phyloP scores from a whole-genome alignment of 345 rosid species.

The Fremontodendron californicum region DNA sequence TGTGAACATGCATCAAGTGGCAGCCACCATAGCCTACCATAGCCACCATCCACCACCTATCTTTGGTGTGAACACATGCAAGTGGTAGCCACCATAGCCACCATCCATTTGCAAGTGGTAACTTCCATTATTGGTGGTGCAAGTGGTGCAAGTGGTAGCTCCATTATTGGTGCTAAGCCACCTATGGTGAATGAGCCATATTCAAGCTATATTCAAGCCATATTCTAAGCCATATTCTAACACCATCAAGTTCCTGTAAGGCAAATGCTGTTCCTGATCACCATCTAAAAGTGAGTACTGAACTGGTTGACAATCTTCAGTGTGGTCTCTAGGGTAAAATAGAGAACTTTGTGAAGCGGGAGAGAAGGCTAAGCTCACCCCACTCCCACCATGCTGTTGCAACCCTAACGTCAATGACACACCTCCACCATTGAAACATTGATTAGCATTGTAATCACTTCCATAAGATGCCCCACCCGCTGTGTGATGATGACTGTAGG shows the following conservation, averaged over 20 bases:
- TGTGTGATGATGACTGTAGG: constrained; percentile 55
- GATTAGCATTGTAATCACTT: constrained; percentile 18
- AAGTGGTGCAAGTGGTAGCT: too few relatives aligned
- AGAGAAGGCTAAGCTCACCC: constrained; percentile 73
- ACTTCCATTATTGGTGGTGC: too few relatives aligned
- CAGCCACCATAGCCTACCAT: too few relatives aligned
- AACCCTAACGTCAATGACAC: constrained; percentile 94
- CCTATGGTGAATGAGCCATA: too few relatives aligned
- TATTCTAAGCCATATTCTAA: too few relatives aligned
- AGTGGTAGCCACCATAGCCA: too few relatives aligned
- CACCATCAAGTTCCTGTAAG: constrained; percentile 83
- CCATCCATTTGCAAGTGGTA: too few relatives aligned
- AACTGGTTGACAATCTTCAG: constrained; percentile 65
- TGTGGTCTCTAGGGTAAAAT: constrained; percentile 75
- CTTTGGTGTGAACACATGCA: too few relatives aligned
- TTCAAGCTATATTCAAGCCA: too few relatives aligned
- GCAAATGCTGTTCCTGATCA: constrained; percentile 77
- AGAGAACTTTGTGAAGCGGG: constrained; percentile 62
- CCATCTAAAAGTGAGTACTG: constrained; percentile 81
- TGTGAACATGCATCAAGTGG: too few relatives aligned
- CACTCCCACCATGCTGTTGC: constrained; percentile 68
- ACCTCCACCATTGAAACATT: constrained; percentile 49
- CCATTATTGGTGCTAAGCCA: too few relatives aligned
- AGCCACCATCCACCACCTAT: too few relatives aligned
- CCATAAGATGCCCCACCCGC: constrained; percentile 37